Evolutionary conservation across 805 yeast genomes (phyloP), one percentile per base, ranked within the genome.

Genomic region (Kodamaea jinghongensis): DNA sequence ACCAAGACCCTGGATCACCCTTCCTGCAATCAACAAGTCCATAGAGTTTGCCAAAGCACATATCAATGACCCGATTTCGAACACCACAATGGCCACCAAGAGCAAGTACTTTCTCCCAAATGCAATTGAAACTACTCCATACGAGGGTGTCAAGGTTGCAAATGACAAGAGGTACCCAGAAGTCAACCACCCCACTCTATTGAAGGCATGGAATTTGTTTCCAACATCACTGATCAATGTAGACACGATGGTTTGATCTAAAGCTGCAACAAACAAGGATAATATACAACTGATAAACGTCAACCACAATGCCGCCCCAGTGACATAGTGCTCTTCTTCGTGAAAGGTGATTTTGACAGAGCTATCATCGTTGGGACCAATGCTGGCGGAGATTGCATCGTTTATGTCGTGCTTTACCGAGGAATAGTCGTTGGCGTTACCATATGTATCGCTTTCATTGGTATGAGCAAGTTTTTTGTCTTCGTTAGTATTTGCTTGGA

Each of bases 1-100:
- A 10, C 90, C 91, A 28, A 79, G 52, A 34, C 93, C 93, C 39
- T 79, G 78, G 14, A 84, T 61, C 6, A 78, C 81, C 49, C 95
- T 70, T 1, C 88, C 90, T 3, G 79, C 86, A 42, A 84, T 80
- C 34, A 85, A 57, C 70, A 75, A 73, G 38, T 70, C 63, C 78
- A 84, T 80, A 22, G 69, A 65, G 12, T 50, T 56, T 1, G 87
- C 61, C 4, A 76, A 45, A 1, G 85, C 89, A 39, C 75, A 63
- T 4, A 82, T 60, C 38, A 81, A 62, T 1, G 86, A 79, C 0
- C 90, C 90, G 3, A 73, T 56, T 51, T 78, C 79, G 52, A 83
- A 82, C 2, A 83, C 47, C 1, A 70, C 48, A 2, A 82, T 60
- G 1, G 81, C 75, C 2, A 56, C 54, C 8, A 77, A 47, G 49